These are phyloP conservation scores for Apiospora aurea DNA, from an alignment of 2,329 filamentous ascomycete genomes.

Conservation along the genomic window DNA sequence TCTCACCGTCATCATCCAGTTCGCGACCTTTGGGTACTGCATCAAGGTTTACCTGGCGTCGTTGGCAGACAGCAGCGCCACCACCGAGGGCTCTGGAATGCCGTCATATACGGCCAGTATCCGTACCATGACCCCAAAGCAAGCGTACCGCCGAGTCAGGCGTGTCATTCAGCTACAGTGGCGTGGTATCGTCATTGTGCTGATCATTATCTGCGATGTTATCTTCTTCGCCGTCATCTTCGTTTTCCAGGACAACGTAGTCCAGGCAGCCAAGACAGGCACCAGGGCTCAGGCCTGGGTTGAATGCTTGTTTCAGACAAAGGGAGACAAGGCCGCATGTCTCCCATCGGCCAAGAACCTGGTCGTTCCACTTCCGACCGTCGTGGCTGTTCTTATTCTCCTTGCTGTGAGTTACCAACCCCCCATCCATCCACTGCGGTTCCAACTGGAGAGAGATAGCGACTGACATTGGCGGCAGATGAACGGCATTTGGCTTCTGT, in stretches of 20 bases:
- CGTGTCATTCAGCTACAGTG: conserved; percentile 92
- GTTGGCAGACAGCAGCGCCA: conserved; percentile 73
- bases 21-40: conserved; percentile 81
- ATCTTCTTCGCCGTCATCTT: conserved; percentile 94
- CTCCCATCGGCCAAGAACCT: conserved; percentile 64
- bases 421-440: background rate
- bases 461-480: conserved; percentile 54
- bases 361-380: conserved; percentile 76
- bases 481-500: conserved; percentile 83
- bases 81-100: conserved; percentile 74
- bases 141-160: conserved; percentile 85
- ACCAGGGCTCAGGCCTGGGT: conserved; percentile 70
- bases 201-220: conserved; percentile 89
- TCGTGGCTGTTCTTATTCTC: conserved; percentile 82
- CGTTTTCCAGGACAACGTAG: conserved; percentile 81
- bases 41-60: conserved; percentile 93
- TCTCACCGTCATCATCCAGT: conserved; percentile 70
- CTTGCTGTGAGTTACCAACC: conserved; percentile 69
- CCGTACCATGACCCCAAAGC: conserved; percentile 79
- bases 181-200: conserved; percentile 88
- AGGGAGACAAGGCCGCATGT: conserved; percentile 72
- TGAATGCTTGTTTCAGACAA: conserved; percentile 66
- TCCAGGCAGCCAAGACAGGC: conserved; percentile 64
- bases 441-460: conserved; percentile 37
- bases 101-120: conserved; percentile 80